Conservation (phyloP, 306 rosid genomes). For the Pterocarpus macrocarpus region DNA sequence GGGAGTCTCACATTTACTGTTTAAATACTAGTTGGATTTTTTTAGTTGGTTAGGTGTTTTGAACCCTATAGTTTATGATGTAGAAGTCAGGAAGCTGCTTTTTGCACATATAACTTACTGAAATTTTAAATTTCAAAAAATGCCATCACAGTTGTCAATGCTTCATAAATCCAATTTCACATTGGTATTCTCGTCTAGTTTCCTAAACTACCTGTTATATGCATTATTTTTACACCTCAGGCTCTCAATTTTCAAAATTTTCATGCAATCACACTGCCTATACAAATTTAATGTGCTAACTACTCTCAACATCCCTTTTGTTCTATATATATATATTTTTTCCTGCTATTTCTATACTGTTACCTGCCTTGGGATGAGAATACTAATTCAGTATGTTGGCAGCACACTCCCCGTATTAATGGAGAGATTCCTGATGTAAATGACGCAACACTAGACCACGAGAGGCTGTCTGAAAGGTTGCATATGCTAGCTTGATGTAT, state of each 20-base stretch:
- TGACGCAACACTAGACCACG: slow-evolving; percentile 92
- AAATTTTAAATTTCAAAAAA: neutral
- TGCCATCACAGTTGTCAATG: neutral
- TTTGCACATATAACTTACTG: slow-evolving; percentile 12
- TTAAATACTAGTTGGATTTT: neutral
- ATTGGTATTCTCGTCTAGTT: neutral
- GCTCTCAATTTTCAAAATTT: neutral
- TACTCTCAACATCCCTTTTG: slow-evolving; percentile 7
- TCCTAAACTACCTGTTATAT: slow-evolving; percentile 27
- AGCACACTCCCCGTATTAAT: slow-evolving; percentile 94
- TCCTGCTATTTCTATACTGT: slow-evolving; percentile 39
- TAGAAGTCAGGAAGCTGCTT: slow-evolving; percentile 3
- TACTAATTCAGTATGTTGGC: slow-evolving; percentile 63
- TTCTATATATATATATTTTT: neutral
- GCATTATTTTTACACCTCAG: slow-evolving; percentile 2
- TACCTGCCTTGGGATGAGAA: slow-evolving; percentile 38
- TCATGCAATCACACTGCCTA: slow-evolving; percentile 23
- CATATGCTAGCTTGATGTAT: slow-evolving; percentile 33
- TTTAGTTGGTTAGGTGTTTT: neutral
- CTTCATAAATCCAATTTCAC: neutral
- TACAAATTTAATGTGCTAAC: neutral
- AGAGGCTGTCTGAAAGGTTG: slow-evolving; percentile 84
- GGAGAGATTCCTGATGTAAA: slow-evolving; percentile 96
- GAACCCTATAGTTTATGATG: neutral
- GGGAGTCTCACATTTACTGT: neutral